A percentile compares a stretch with the other conserved stretches of the same genome.
phyloP scores from a whole-genome alignment of 768 basidiomycete genomes.

The Dictyophora rubrovolvata region DNA sequence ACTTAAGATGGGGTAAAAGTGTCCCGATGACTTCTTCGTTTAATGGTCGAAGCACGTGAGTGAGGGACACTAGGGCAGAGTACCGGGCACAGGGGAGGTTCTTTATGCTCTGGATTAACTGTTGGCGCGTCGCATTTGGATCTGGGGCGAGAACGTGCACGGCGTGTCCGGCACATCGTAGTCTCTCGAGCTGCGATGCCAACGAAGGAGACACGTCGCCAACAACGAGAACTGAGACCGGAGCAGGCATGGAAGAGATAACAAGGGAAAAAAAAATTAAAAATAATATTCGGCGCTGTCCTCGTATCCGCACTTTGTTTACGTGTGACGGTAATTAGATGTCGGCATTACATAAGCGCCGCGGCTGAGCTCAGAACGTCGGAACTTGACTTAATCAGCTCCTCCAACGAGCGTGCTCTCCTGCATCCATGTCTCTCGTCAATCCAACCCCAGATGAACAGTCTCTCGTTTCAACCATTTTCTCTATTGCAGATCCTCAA shows the following conservation, averaged over 20 bases:
- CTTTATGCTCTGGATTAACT: background rate
- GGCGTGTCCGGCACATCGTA: background rate
- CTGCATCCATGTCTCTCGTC: slow-evolving; percentile 32
- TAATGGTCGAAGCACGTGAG: background rate
- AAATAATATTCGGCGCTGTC: background rate
- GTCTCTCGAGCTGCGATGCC: background rate
- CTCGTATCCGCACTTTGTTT: background rate
- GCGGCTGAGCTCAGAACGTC: background rate
- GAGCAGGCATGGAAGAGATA: background rate
- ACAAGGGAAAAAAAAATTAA: background rate
- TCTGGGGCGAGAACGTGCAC: background rate
- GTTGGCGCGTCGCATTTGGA: background rate
- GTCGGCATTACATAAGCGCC: background rate
- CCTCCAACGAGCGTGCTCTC: background rate
- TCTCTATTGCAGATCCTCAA: slow-evolving; percentile 62
- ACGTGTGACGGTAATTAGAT: background rate
- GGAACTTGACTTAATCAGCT: background rate
- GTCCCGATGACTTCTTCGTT: background rate
- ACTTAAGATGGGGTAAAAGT: background rate
- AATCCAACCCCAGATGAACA: slow-evolving; percentile 38
- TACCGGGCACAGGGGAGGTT: background rate
- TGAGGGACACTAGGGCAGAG: background rate
- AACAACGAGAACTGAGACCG: background rate
- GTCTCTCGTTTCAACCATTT: slow-evolving; percentile 63
- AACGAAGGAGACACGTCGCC: background rate